These are phyloP conservation scores for Melampsora americana DNA, from an alignment of 1,284 basidiomycete genomes.

Conservation along the genomic window DNA sequence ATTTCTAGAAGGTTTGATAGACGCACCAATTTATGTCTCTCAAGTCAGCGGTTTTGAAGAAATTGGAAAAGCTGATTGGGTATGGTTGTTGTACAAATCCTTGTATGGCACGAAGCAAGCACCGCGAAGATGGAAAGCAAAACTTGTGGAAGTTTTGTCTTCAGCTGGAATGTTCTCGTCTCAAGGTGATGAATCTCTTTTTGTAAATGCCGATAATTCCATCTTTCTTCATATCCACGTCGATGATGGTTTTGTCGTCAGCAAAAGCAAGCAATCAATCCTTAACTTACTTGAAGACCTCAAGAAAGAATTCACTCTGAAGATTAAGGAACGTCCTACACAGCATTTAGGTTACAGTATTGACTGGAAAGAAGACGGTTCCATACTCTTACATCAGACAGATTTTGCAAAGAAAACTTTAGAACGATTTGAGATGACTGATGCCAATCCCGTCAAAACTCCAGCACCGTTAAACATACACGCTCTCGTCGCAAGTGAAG, in stretches of 20 bases:
- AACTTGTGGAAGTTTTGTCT: neutral
- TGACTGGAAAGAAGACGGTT: neutral
- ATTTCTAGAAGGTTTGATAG: neutral
- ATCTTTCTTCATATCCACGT: neutral
- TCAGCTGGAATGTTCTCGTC: neutral
- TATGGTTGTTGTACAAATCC: too few relatives aligned
- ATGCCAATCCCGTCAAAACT: neutral
- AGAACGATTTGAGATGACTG: neutral
- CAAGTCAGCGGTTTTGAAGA: too few relatives aligned
- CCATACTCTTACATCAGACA: neutral
- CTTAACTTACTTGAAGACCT: neutral
- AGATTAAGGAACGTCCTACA: neutral
- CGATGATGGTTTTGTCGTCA: neutral
- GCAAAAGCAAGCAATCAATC: neutral
- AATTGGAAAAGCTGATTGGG: too few relatives aligned
- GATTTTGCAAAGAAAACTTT: neutral
- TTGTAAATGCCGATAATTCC: neutral
- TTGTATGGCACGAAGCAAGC: too few relatives aligned
- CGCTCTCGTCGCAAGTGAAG: too few relatives aligned
- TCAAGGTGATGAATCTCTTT: neutral
- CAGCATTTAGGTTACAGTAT: neutral
- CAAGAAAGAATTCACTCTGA: neutral
- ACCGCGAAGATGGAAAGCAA: neutral
- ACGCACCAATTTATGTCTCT: neutral
- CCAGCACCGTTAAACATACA: too few relatives aligned